These are phyloP conservation scores for Jacaranda mimosifolia DNA, from an alignment of 257 asterid genomes.

Conservation along the genomic window DNA sequence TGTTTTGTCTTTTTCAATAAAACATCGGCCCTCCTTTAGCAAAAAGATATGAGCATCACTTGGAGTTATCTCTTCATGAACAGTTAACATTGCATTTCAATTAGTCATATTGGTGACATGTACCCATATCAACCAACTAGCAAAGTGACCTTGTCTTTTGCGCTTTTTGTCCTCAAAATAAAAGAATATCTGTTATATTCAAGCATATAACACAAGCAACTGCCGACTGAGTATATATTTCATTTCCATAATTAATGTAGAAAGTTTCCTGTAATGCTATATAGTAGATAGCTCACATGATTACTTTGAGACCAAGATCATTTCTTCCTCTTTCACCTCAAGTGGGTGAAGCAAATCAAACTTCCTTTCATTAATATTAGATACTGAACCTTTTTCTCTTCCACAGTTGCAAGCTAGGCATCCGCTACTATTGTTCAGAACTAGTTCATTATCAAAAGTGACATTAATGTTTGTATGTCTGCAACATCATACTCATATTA, in stretches of 20 bases:
- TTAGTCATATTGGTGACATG: not conserved
- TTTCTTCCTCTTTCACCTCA: no score
- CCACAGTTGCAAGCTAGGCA: no score
- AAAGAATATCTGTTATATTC: not conserved
- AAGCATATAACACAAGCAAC: not conserved
- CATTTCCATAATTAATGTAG: not conserved
- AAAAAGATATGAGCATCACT: no score
- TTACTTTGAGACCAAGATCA: not conserved
- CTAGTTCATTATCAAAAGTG: no score
- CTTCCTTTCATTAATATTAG: no score
- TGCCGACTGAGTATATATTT: not conserved
- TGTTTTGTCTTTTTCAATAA: not conserved
- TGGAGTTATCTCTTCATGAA: no score
- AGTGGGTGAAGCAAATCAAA: no score
- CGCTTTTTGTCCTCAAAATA: not conserved
- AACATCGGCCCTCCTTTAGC: not conserved
- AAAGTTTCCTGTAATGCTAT: not conserved
- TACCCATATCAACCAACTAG: not conserved
- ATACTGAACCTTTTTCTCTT: no score
- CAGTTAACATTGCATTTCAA: not conserved
- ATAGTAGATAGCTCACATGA: not conserved
- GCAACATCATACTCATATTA: no score
- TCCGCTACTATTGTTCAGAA: no score
- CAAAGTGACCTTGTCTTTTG: not conserved
- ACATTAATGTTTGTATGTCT: no score